These are phyloP conservation scores for Podospora pseudocomata DNA, from an alignment of 495 filamentous ascomycete genomes.

Conservation along the genomic window DNA sequence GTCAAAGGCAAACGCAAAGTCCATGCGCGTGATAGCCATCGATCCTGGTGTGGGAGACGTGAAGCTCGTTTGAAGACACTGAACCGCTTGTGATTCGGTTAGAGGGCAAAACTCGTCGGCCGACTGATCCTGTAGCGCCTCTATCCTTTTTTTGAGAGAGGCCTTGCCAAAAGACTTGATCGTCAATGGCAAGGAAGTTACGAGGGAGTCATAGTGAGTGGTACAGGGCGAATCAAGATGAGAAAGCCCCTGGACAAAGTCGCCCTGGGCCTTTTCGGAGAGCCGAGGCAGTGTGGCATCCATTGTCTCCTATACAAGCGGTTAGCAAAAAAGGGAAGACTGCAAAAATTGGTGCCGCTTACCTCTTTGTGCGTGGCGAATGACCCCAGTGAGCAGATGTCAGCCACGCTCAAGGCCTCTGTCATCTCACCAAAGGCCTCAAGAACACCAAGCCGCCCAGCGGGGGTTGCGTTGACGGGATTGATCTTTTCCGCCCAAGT, in stretches of 20 bases:
- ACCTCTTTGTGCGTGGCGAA: conserved; percentile 43
- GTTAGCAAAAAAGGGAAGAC: conserved; percentile 11
- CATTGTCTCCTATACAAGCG: conserved; percentile 41
- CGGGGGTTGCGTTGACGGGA: conserved; percentile 19
- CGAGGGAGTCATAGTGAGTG: conserved; percentile 27
- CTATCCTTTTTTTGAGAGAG: conserved; percentile 21
- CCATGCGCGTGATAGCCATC: conserved; percentile 33
- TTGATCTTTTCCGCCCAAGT: conserved; percentile 30
- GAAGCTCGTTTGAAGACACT: conserved; percentile 31
- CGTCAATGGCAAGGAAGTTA: conserved; percentile 24
- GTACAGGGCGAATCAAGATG: conserved; percentile 52
- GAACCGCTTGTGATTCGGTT: conserved; percentile 29
- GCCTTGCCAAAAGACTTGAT: conserved; percentile 39
- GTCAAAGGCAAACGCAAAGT: conserved; percentile 53
- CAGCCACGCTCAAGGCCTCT: conserved; percentile 49
- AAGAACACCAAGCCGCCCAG: conserved; percentile 26
- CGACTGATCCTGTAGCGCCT: neutral
- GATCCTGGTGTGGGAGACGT: conserved; percentile 19
- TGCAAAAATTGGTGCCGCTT: conserved; percentile 19
- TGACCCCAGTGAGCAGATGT: conserved; percentile 40
- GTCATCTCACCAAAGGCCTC: conserved; percentile 34
- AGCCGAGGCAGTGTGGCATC: conserved; percentile 62
- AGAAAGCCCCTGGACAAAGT: conserved; percentile 60
- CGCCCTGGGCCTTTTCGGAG: conserved; percentile 55
- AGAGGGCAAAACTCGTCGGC: conserved; percentile 20